Conservation (phyloP, 345 rosid species). For the Ceriops tagal region DNA sequence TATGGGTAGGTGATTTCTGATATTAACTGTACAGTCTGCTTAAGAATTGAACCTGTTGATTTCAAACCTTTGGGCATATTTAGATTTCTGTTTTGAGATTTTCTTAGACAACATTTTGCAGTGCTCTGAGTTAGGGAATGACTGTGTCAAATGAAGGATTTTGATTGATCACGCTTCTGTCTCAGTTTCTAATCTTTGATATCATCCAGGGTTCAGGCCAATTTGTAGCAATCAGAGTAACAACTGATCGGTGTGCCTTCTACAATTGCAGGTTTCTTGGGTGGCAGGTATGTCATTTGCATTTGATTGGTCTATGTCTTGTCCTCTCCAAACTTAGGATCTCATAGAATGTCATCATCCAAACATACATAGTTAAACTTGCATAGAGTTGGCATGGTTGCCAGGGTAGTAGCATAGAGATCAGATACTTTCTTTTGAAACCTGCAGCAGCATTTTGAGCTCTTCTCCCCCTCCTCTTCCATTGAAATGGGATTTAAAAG, state of each 20-base stretch:
- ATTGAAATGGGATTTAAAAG: no score
- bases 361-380: no score
- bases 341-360: background rate
- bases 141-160: background rate
- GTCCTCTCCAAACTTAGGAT: background rate
- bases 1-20: no score
- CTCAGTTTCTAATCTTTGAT: constrained; percentile 8
- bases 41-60: background rate
- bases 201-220: constrained; percentile 82
- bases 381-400: no score
- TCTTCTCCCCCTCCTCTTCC: no score
- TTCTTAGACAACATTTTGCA: background rate
- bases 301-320: background rate
- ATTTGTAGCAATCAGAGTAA: constrained; percentile 90
- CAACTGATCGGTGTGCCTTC: constrained; percentile 94
- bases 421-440: no score
- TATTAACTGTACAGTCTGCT: background rate
- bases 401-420: no score
- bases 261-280: constrained; percentile 94
- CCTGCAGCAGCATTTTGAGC: no score
- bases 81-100: background rate
- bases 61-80: background rate
- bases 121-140: background rate
- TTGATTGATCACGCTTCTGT: background rate
- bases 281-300: constrained; percentile 67